phyloP scores from a whole-genome alignment of 768 basidiomycete species.

The Paxillus ammoniavirescens region DNA sequence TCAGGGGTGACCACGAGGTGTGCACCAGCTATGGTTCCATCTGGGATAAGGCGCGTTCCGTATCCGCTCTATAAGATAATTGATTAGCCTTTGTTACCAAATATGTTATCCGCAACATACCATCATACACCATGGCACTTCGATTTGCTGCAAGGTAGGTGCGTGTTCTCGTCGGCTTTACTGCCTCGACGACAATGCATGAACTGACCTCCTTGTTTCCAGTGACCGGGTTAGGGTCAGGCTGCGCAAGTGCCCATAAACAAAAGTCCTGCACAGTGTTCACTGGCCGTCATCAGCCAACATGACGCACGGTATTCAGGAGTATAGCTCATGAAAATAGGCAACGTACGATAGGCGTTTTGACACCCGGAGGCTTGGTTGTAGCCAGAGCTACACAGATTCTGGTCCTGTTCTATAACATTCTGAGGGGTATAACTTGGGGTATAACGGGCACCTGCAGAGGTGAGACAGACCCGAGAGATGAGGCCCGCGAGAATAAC shows the following conservation, averaged over 20 bases:
- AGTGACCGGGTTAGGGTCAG: conserved; percentile 50
- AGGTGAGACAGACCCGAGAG: conserved; percentile 16
- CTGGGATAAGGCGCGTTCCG: conserved; percentile 68
- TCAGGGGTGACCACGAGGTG: conserved; percentile 74
- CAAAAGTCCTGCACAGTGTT: conserved; percentile 60
- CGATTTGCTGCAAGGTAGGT: conserved; percentile 35
- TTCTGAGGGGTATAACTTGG: conserved; percentile 51
- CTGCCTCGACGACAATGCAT: conserved; percentile 5
- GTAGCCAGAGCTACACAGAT: conserved; percentile 57
- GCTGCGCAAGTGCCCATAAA: conserved; percentile 49
- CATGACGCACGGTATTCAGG: background rate
- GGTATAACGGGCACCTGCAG: conserved; percentile 11
- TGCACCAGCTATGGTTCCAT: conserved; percentile 64
- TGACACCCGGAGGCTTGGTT: conserved; percentile 66
- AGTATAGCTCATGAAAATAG: background rate
- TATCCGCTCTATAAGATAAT: conserved; percentile 43
- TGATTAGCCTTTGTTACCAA: background rate
- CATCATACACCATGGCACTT: conserved; percentile 56
- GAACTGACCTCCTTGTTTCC: conserved; percentile 59
- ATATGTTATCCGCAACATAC: conserved; percentile 17
- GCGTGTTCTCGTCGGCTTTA: conserved; percentile 11
- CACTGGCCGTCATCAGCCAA: conserved; percentile 32
- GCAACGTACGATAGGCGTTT: conserved; percentile 52
- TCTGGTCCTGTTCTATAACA: conserved; percentile 58
- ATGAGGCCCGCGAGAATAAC: conserved; percentile 21